phyloP scores from a whole-genome alignment of 441 rosid genomes.

The Euphorbia celastroides region DNA sequence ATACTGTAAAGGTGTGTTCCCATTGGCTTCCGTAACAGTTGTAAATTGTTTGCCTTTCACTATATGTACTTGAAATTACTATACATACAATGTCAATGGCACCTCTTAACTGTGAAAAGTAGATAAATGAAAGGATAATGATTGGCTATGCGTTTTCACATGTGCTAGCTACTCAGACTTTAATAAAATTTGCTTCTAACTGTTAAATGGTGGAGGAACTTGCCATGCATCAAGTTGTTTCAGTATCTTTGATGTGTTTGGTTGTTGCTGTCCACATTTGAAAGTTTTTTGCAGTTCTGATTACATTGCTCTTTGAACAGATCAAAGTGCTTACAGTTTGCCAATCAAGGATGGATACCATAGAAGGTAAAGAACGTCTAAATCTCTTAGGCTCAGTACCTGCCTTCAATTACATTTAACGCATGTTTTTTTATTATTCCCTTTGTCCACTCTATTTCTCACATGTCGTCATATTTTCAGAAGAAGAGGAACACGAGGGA shows the following conservation, averaged over 20 bases:
- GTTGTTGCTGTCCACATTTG: slow-evolving; percentile 9
- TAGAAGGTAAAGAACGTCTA: slow-evolving; percentile 47
- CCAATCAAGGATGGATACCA: slow-evolving; percentile 53
- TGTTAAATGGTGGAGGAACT: not conserved
- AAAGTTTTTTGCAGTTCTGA: slow-evolving; percentile 9
- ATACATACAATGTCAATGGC: not conserved
- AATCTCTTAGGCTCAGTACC: not conserved
- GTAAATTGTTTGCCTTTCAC: slow-evolving; percentile 11
- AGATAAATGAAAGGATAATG: not conserved
- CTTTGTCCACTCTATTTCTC: not conserved
- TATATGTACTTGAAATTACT: not conserved
- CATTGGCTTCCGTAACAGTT: not conserved
- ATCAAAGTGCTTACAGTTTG: slow-evolving; percentile 72
- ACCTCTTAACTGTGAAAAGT: not conserved
- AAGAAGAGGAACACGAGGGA: slow-evolving; percentile 35
- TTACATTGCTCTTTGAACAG: slow-evolving; percentile 34
- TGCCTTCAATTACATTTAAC: not conserved
- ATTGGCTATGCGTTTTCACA: not conserved
- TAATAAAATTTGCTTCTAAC: not conserved
- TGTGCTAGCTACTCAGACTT: not conserved
- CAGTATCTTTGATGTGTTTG: not conserved
- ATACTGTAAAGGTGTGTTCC: slow-evolving; percentile 50
- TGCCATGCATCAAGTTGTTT: not conserved
- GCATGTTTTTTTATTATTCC: not conserved
- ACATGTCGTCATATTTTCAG: slow-evolving; percentile 26